Percentiles rank a stretch among this genome's conserved stretches.
phyloP scores from a whole-genome alignment of 192 early-diverging fungal genomes.

The Linnemannia exigua region DNA sequence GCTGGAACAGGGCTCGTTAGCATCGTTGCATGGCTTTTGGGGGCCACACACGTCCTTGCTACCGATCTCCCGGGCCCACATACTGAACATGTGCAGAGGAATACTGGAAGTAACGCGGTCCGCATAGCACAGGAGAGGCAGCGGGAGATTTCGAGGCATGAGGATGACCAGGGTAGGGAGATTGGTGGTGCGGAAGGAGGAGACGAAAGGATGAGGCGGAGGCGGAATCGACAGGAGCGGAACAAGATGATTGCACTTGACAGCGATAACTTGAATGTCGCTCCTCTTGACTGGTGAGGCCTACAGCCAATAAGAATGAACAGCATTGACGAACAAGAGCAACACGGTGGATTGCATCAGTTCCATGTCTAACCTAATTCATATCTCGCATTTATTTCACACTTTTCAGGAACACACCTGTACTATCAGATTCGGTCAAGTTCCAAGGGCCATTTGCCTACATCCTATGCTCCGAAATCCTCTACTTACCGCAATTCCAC shows the following conservation, averaged over 20 bases:
- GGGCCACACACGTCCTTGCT: conserved; percentile 29
- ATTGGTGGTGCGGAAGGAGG: neutral
- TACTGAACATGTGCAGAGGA: conserved; percentile 37
- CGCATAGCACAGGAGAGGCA: conserved; percentile 20
- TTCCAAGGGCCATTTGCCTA: conserved; percentile 45
- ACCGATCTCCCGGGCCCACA: conserved; percentile 50
- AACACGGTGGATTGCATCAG: neutral
- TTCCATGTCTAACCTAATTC: neutral
- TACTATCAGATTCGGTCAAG: conserved; percentile 14
- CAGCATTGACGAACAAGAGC: neutral
- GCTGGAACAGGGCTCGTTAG: conserved; percentile 56
- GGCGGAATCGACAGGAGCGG: conserved; percentile 8
- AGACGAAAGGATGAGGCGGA: neutral
- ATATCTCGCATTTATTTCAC: neutral
- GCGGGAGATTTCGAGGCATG: neutral
- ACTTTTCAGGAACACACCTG: conserved; percentile 26
- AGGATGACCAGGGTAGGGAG: neutral
- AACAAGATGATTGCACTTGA: conserved; percentile 14
- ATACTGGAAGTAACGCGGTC: conserved; percentile 8
- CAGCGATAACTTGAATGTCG: conserved; percentile 24
- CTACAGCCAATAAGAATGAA: neutral
- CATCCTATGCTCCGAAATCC: conserved; percentile 52
- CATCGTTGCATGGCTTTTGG: conserved; percentile 47
- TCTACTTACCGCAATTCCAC: conserved; percentile 51
- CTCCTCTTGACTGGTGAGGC: conserved; percentile 45